These are phyloP conservation scores for Lasiodiplodia hormozganensis DNA, from an alignment of 2,329 filamentous ascomycete genomes.

Conservation along the genomic window DNA sequence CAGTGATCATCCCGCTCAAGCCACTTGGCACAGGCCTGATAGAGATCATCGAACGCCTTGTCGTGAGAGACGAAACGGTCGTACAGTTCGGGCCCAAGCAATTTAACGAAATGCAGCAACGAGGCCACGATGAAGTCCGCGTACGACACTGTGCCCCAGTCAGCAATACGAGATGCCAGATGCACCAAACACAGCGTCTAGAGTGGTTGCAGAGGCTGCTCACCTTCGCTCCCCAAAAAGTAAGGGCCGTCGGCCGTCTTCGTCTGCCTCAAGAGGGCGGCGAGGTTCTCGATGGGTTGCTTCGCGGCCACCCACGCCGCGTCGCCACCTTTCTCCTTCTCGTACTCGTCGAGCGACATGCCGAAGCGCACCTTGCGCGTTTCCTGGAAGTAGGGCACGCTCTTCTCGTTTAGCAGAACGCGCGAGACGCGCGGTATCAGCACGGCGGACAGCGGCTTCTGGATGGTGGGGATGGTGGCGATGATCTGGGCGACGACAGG, in stretches of 20 bases:
- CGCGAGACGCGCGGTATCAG: conserved; percentile 57
- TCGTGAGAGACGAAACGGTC: conserved; percentile 50
- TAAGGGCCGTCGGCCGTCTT: conserved; percentile 63
- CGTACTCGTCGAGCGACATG: conserved; percentile 60
- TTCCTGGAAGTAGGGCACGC: conserved; percentile 59
- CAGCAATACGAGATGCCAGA: conserved; percentile 14
- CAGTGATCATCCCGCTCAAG: conserved; percentile 47
- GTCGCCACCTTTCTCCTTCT: conserved; percentile 57
- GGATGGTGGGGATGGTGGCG: conserved; percentile 42
- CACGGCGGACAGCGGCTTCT: conserved; percentile 33
- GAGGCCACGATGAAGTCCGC: conserved; percentile 61
- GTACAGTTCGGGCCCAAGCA: conserved; percentile 47
- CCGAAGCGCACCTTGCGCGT: conserved; percentile 60
- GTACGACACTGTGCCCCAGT: conserved; percentile 42
- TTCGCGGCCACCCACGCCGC: conserved; percentile 57
- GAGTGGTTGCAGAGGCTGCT: conserved; percentile 27
- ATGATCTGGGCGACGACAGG: conserved; percentile 49
- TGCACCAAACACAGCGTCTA: conserved; percentile 41
- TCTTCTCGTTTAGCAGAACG: conserved; percentile 56
- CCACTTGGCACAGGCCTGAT: conserved; percentile 50
- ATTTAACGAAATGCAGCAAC: conserved; percentile 54
- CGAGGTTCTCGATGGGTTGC: conserved; percentile 45
- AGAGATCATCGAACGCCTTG: conserved; percentile 42
- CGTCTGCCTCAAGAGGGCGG: conserved; percentile 60
- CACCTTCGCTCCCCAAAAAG: conserved; percentile 62